These are phyloP conservation scores for Clitocybe nebularis DNA, from an alignment of 1,284 basidiomycete genomes.

Conservation along the genomic window DNA sequence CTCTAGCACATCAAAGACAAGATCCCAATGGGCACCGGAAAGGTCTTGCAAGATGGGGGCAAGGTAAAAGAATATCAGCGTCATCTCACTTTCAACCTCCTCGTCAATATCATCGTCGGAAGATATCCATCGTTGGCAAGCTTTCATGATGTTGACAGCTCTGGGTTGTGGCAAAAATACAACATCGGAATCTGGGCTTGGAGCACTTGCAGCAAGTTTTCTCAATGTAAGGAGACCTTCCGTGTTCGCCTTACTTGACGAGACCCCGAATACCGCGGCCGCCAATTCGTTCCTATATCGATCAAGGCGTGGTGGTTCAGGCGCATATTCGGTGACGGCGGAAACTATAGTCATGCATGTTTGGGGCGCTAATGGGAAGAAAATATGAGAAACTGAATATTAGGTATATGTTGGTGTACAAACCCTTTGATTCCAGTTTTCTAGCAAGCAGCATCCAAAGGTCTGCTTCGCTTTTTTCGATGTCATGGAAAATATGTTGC, in stretches of 20 bases:
- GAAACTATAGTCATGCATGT: conserved; percentile 63
- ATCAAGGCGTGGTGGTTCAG: conserved; percentile 72
- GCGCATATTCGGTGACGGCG: conserved; percentile 57
- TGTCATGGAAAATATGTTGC: conserved; percentile 56
- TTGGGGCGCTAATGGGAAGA: conserved; percentile 51
- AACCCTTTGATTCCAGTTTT: conserved; percentile 59
- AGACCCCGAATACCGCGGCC: conserved; percentile 71
- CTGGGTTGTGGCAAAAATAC: conserved; percentile 87
- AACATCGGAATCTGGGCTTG: conserved; percentile 73
- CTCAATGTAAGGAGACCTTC: conserved; percentile 71
- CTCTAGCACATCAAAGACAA: conserved; percentile 89
- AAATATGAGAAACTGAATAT: conserved; percentile 1
- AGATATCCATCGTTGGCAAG: conserved; percentile 80
- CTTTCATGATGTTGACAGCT: conserved; percentile 87
- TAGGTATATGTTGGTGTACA: conserved; percentile 10
- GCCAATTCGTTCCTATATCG: conserved; percentile 90
- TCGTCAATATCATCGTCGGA: conserved; percentile 73
- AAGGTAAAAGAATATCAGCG: conserved; percentile 72
- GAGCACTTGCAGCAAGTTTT: conserved; percentile 74
- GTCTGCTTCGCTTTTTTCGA: conserved; percentile 65
- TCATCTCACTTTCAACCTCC: conserved; percentile 74
- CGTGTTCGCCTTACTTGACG: conserved; percentile 56
- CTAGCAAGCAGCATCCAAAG: conserved; percentile 71
- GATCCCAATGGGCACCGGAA: conserved; percentile 86
- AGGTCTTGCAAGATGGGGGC: conserved; percentile 89